These are phyloP conservation scores for Obelidium mucronatum DNA, from an alignment of 192 early-diverging fungal species.

Conservation along the genomic window DNA sequence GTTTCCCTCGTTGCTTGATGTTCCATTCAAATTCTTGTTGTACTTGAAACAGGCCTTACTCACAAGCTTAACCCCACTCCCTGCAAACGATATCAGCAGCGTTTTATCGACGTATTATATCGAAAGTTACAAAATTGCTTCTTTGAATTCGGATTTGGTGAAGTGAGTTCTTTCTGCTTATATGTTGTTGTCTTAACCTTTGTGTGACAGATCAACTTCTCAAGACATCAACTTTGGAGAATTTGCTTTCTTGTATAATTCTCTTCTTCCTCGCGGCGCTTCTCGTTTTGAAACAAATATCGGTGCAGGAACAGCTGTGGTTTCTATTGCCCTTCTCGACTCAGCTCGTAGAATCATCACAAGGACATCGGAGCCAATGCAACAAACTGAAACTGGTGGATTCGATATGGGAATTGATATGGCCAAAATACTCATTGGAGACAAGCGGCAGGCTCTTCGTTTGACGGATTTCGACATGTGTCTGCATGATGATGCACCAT, in stretches of 20 bases:
- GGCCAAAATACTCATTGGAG: neutral
- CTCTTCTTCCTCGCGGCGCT: constrained; percentile 35
- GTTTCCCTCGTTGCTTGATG: constrained; percentile 62
- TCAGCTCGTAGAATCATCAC: constrained; percentile 40
- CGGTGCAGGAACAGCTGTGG: constrained; percentile 50
- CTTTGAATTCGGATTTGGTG: neutral
- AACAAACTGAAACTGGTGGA: constrained; percentile 1
- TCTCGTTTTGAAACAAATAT: constrained; percentile 45
- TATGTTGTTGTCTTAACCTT: neutral
- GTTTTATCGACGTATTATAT: constrained; percentile 44
- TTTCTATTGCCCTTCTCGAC: constrained; percentile 48
- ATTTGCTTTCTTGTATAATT: constrained; percentile 60
- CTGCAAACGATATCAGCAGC: constrained; percentile 43
- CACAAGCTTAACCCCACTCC: constrained; percentile 41
- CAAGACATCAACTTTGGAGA: constrained; percentile 40
- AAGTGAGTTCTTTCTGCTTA: neutral
- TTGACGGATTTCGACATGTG: constrained; percentile 16
- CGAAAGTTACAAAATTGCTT: constrained; percentile 34
- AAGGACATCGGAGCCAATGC: neutral
- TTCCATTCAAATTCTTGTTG: constrained; percentile 68
- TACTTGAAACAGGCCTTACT: constrained; percentile 70
- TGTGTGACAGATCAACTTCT: neutral
- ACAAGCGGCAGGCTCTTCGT: neutral
- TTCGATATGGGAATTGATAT: neutral
- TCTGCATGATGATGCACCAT: constrained; percentile 17